Percentiles rank a stretch among this genome's conserved stretches.
These are phyloP conservation scores for Alternaria ventricosa DNA, from an alignment of 2,329 filamentous ascomycete species.

Conservation along the genomic window DNA sequence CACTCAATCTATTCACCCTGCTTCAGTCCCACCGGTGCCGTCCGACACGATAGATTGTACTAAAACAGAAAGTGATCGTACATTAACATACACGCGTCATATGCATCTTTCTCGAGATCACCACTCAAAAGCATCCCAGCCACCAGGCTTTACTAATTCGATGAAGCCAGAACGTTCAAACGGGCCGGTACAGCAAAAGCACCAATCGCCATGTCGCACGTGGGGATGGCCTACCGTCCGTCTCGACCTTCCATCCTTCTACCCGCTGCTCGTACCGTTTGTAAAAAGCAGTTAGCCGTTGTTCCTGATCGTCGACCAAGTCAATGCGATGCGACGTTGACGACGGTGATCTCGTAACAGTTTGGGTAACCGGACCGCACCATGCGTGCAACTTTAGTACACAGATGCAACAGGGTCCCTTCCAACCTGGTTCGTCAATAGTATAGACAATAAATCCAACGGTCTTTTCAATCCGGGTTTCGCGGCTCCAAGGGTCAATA, in stretches of 20 bases:
- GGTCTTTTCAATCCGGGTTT: conserved; percentile 3
- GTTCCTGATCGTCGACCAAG: neutral
- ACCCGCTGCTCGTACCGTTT: conserved; percentile 2
- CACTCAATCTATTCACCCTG: conserved; percentile 10
- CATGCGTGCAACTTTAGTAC: neutral
- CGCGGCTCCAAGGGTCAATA: conserved; percentile 11
- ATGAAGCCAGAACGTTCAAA: conserved; percentile 3
- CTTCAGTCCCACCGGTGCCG: conserved; percentile 6
- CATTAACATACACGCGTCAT: neutral
- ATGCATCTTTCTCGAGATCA: neutral
- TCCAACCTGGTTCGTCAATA: neutral
- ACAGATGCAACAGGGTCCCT: neutral
- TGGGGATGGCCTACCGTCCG: conserved; percentile 1
- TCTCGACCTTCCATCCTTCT: conserved; percentile 2
- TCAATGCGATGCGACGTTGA: conserved; percentile 6
- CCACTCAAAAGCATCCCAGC: conserved; percentile 5
- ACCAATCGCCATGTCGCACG: conserved; percentile 13
- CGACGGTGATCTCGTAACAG: neutral
- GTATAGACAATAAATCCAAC: neutral
- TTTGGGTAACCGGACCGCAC: conserved; percentile 4
- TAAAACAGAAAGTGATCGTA: conserved; percentile 3
- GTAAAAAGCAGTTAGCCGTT: conserved; percentile 3
- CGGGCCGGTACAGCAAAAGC: conserved; percentile 5
- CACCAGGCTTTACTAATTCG: conserved; percentile 6
- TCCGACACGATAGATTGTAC: conserved; percentile 1